These are phyloP conservation scores for Canna indica DNA, from an alignment of 176 grass and related monocot species.

Conservation along the genomic window DNA sequence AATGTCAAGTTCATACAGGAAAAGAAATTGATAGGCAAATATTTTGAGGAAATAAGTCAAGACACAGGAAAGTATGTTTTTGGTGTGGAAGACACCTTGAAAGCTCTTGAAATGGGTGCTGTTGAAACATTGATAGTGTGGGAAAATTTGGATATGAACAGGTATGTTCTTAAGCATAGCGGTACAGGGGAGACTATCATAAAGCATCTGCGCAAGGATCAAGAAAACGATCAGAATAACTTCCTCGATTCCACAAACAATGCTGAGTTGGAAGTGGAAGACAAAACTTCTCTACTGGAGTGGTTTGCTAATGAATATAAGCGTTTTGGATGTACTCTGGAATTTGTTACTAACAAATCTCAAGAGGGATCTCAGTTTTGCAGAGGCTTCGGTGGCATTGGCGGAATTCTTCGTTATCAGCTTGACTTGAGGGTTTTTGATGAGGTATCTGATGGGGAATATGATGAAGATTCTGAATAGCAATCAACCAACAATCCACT, in stretches of 20 bases:
- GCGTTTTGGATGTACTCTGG: constrained; percentile 39
- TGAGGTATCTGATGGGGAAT: constrained; percentile 28
- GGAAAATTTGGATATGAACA: constrained; percentile 46
- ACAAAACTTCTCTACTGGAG: constrained; percentile 36
- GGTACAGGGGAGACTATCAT: constrained; percentile 30
- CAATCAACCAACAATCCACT: constrained; percentile 33
- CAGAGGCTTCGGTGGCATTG: constrained; percentile 44
- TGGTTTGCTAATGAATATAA: constrained; percentile 56
- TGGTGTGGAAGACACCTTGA: constrained; percentile 41
- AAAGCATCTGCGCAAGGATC: constrained; percentile 29
- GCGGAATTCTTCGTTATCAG: constrained; percentile 49
- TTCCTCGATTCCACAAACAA: constrained; percentile 22
- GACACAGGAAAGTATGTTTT: constrained; percentile 51
- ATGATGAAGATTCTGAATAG: constrained; percentile 40
- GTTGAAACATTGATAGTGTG: constrained; percentile 50
- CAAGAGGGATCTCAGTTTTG: constrained; percentile 65
- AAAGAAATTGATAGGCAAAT: constrained; percentile 56
- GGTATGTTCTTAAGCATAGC: constrained; percentile 46
- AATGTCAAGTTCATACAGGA: constrained; percentile 63
- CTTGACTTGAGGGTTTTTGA: constrained; percentile 31
- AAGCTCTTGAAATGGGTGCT: constrained; percentile 43
- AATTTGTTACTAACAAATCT: constrained; percentile 52
- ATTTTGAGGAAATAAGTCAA: constrained; percentile 59
- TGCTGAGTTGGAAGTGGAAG: constrained; percentile 30
- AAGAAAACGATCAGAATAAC: constrained; percentile 41